These are phyloP conservation scores for Aurinia saxatilis DNA, from an alignment of 345 rosid species.

Conservation along the genomic window DNA sequence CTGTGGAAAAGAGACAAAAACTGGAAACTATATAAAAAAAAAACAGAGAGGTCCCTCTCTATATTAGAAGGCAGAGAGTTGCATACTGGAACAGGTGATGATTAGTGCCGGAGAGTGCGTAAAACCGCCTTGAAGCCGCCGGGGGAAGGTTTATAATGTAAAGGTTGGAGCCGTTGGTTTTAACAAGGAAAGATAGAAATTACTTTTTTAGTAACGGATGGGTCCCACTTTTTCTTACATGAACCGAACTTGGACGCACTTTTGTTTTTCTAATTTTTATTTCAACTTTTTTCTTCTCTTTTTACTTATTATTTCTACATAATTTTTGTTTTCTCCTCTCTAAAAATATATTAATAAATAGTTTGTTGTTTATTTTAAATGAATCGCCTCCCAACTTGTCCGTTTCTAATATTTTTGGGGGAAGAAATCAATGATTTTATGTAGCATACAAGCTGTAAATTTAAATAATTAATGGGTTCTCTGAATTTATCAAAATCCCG, in stretches of 20 bases:
- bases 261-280: conserved; percentile 6
- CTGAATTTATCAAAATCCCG: conserved; percentile 13
- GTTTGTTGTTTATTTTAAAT: too few relatives aligned
- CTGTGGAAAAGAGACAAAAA: not conserved
- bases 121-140: conserved; percentile 25
- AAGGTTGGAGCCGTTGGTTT: conserved; percentile 28
- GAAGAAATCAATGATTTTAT: not conserved
- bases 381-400: not conserved
- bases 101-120: not conserved
- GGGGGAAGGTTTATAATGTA: conserved; percentile 16
- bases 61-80: too few relatives aligned
- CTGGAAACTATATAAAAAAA: conserved; percentile 8
- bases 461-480: not conserved
- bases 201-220: conserved; percentile 8
- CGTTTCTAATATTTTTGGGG: not conserved
- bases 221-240: conserved; percentile 30
- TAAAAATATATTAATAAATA: not conserved
- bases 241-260: conserved; percentile 32
- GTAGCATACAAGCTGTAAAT: conserved; percentile 18
- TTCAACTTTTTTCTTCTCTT: not conserved
- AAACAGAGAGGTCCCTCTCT: too few relatives aligned
- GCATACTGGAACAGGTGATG: too few relatives aligned
- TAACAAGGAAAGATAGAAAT: conserved; percentile 5
- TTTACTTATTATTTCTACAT: not conserved
- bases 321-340: not conserved